These are phyloP conservation scores for Mycena rosella DNA, from an alignment of 768 basidiomycete species.

Conservation along the genomic window DNA sequence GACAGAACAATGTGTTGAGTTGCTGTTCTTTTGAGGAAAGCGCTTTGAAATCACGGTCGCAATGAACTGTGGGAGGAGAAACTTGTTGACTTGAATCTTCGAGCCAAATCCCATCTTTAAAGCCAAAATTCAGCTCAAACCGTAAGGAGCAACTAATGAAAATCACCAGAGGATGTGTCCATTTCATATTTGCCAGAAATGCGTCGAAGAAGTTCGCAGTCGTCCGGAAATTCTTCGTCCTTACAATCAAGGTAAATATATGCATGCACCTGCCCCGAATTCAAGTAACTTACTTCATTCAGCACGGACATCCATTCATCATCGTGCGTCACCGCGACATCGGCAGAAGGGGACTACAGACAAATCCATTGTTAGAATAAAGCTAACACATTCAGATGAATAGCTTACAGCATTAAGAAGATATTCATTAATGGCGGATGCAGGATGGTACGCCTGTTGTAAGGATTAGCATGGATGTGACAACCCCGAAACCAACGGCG, in stretches of 20 bases:
- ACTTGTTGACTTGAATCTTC: too few species aligned
- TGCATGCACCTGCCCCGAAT: not conserved
- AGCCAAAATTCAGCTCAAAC: too few species aligned
- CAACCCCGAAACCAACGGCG: not conserved
- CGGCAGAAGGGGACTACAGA: not conserved
- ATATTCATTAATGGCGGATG: constrained; percentile 4
- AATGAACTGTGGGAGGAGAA: too few species aligned
- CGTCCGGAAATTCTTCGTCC: constrained; percentile 9
- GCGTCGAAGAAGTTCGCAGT: constrained; percentile 13
- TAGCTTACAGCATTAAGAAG: constrained; percentile 2
- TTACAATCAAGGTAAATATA: not conserved
- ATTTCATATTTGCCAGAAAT: not conserved
- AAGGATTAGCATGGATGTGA: not conserved
- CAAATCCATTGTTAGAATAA: not conserved
- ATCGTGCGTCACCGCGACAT: constrained; percentile 13
- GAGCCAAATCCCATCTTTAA: too few species aligned
- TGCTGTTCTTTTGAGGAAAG: too few species aligned
- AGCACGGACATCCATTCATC: constrained; percentile 12
- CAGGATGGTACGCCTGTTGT: constrained; percentile 13
- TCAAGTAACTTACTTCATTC: not conserved
- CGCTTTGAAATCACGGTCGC: too few species aligned
- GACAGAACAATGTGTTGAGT: too few species aligned
- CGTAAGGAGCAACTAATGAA: too few species aligned
- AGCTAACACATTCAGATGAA: not conserved
- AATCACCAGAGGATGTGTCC: not conserved